These are phyloP conservation scores for Glycine soja DNA, from an alignment of 306 rosid species.

Conservation along the genomic window DNA sequence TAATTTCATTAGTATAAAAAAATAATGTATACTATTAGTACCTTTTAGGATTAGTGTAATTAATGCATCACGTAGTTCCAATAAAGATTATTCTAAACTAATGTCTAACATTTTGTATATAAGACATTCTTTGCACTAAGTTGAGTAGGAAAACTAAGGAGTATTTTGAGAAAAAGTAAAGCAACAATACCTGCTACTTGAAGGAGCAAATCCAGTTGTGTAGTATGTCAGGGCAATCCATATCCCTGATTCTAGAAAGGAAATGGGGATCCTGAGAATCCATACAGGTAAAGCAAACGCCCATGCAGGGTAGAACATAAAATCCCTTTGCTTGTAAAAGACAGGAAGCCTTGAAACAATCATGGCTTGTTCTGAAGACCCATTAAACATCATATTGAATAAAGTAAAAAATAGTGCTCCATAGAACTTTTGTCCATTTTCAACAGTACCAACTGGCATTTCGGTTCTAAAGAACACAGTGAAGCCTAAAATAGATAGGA, in stretches of 20 bases:
- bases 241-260: conserved; percentile 68
- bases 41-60: no score
- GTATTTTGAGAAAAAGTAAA: not conserved
- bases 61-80: no score
- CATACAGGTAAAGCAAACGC: conserved; percentile 79
- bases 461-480: conserved; percentile 75
- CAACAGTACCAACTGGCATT: conserved; percentile 66
- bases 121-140: no score
- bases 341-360: conserved; percentile 73
- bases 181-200: conserved; percentile 67
- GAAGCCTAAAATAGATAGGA: conserved; percentile 60
- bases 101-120: no score
- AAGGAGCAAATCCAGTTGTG: conserved; percentile 84
- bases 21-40: no score
- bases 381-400: conserved; percentile 79
- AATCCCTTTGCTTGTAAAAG: conserved; percentile 78
- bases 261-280: conserved; percentile 79
- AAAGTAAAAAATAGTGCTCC: conserved; percentile 82
- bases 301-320: conserved; percentile 84
- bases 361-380: conserved; percentile 70
- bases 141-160: not conserved
- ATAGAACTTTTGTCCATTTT: conserved; percentile 60
- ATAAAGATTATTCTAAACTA: no score
- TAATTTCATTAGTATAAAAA: no score
- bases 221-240: conserved; percentile 80